These are phyloP conservation scores for Penicillium coffeae DNA, from an alignment of 495 filamentous ascomycete genomes.

Conservation along the genomic window DNA sequence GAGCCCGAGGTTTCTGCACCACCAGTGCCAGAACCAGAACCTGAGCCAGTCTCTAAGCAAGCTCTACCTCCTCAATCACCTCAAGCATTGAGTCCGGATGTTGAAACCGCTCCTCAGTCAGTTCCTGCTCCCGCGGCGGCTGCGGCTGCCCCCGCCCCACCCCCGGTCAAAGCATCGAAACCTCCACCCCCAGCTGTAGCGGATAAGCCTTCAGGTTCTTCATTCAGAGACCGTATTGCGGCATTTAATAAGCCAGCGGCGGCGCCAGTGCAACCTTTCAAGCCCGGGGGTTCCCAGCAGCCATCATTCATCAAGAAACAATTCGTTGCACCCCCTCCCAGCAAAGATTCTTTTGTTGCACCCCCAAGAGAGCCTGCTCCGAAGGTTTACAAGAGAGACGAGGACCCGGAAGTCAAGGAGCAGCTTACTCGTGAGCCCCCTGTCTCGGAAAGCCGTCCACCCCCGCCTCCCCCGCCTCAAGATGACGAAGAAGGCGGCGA, in stretches of 20 bases:
- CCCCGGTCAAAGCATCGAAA: constrained; percentile 44
- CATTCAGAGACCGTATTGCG: constrained; percentile 92
- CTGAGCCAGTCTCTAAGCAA: constrained; percentile 40
- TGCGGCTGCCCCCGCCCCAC: constrained; percentile 32
- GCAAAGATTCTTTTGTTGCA: constrained; percentile 86
- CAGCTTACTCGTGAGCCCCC: constrained; percentile 44
- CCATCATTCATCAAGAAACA: constrained; percentile 89
- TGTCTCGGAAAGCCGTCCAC: constrained; percentile 52
- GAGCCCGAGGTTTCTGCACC: constrained; percentile 38
- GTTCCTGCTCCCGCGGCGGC: constrained; percentile 16
- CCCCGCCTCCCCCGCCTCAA: constrained; percentile 45
- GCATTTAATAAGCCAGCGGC: constrained; percentile 91
- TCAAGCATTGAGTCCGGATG: constrained; percentile 10
- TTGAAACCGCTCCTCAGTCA: constrained; percentile 22
- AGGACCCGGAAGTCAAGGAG: constrained; percentile 78
- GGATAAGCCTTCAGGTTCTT: constrained; percentile 71
- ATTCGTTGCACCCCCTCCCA: constrained; percentile 95
- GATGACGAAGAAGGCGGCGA: constrained; percentile 55
- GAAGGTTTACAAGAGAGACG: constrained; percentile 81
- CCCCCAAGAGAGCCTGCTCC: constrained; percentile 62
- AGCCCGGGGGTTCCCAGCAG: constrained; percentile 61
- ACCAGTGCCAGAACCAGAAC: constrained; percentile 11
- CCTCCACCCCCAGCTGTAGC: constrained; percentile 59
- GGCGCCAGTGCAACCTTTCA: constrained; percentile 81
- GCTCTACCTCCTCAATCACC: constrained; percentile 36